Evolutionary conservation across 805 yeast genomes (phyloP), one percentile per base, ranked within the genome.

Genomic region (Scheffersomyces coipomensis): DNA sequence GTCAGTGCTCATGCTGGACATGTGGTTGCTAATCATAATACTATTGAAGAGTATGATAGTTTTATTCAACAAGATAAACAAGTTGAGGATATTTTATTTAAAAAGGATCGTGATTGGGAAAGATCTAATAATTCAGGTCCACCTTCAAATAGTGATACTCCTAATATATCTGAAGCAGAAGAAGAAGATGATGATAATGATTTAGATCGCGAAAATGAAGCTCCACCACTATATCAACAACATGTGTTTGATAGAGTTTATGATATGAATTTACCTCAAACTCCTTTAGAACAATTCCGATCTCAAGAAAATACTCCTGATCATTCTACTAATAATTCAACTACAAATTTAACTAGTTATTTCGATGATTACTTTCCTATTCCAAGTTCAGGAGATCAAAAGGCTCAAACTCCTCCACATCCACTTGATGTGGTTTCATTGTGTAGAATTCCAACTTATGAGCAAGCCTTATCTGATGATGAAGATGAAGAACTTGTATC

Each of bases 141-240:
- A 8, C 8, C 27, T 5, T 27, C 30, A 13, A 5, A 3, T 11
- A 9, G 19, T 19, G 7, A 32, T 30, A 38, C 34, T 38, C 46
- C 37, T 43, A 48, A 23, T 36, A 30, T 31, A 51, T 45, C 19
- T n/a, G 26, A 37, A 7, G 37, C 42, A 10, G 53, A 45, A 8
- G 52, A 45, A 1, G 53, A 42, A 4, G 51, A 40, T 11, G 44
- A 38, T 8, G 29, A 40, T 3, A 45, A 49, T 18, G 61, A 55
- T 11, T 43, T 49, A n/a, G 62, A 53, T 29, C 44, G 53, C 5
- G 53, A 49, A 18, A 60, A 56, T 16, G 55, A 54, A 2, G 75
- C 75, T 6, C 77, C 77, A 18, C 77, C 77, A 4, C 33, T 69
- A 22, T 71, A 71, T 47, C 64, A 66, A 27, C 55, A 65, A 40